Base-by-base conservation (phyloP, 495 filamentous ascomycete species). In the Penicillium malachiteum region DNA sequence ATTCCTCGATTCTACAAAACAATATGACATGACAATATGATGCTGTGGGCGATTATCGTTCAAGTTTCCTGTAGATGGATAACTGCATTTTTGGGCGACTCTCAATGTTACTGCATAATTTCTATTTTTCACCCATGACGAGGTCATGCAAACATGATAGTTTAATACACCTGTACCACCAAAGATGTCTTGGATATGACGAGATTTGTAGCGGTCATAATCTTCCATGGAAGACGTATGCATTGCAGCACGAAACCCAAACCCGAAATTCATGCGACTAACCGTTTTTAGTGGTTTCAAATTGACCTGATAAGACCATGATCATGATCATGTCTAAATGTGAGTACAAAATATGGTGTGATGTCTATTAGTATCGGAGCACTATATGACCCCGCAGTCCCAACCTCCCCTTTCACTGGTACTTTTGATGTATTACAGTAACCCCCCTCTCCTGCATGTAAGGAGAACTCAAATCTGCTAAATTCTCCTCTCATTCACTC, bases 91-190 rank as follows among this genome's bases (percentile, higher is more conserved):
- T 50, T 45, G 49, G 33, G 17, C 21, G 13, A 55, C 21, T 26
- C 21, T 26, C 21, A 26, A 26, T 26, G 21, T 26, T 26, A 26
- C 21, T 26, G 21, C 21, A 26, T 26, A 26, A 26, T 4, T 26
- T 26, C 21, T 26, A 26, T 26, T 26, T 26, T 26, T n/a, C n/a
- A n/a, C 21, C 21, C 21, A 26, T 26, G 21, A 26, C 21, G 54
- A 55, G 60, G 48, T 65, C 55, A 65, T 65, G 59, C 62, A 59
- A 60, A 56, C 62, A 56, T 54, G 59, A 45, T 62, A 58, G 54
- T 52, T 48, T 67, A 63, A 68, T 65, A 60, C 51, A 60, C 34
- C 44, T 67, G 62, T 65, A 67, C 48, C 30, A 67, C 54, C 51
- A 59, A 37, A 32, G 16, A 46, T 34, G 17, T 35, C 38, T n/a